Evolutionary conservation across 176 grass and related monocot genomes (phyloP), one percentile per base, ranked within the genome.

Genomic region (Ampelocalamus luodianensis): DNA sequence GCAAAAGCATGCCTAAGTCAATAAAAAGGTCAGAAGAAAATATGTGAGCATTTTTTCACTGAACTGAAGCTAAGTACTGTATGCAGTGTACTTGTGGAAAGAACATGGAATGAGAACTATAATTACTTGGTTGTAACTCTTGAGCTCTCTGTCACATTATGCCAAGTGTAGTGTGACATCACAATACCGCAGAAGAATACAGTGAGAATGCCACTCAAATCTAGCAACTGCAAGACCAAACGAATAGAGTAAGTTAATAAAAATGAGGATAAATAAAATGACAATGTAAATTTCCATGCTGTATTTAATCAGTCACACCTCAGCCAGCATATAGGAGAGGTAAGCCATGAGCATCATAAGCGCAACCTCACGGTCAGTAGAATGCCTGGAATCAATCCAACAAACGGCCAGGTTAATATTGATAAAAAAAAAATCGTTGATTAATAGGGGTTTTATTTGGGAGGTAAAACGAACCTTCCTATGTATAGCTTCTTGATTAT

Each of bases 321-420:
- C 97, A 72, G 97, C 92, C 34, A 99, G 86, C 97, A 99, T 99
- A 76, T 99, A 99, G 61, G 97, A 94, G 37, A 99, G 97, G 54
- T 99, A 99, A 54, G 97, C 97, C 97, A 99, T 99, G 22, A 99
- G 92, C 80, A 99, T 96, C 97, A 94, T 96, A 58, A 99, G 90
- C 0, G 93, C 92, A 85, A 99, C 97, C 70, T 99, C 97, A 45
- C 97, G 97, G 68, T 99, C 97, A 40, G 97, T 99, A 76, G 97
- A 99, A 89, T 99, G 97, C 70, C 97, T 99, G 88, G 42, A 91
- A 81, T 61, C 76, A 43, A 64, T 34, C 67, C 29, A 13, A 75
- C 45, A 67, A 74, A 59, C 2, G 60, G 11, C 24, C 18, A 89
- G 16, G n/a, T 81, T 70, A 90, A 42, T 18, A 83, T 42, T 55